phyloP scores from a whole-genome alignment of 768 basidiomycete species.

The Asterophora parasitica region DNA sequence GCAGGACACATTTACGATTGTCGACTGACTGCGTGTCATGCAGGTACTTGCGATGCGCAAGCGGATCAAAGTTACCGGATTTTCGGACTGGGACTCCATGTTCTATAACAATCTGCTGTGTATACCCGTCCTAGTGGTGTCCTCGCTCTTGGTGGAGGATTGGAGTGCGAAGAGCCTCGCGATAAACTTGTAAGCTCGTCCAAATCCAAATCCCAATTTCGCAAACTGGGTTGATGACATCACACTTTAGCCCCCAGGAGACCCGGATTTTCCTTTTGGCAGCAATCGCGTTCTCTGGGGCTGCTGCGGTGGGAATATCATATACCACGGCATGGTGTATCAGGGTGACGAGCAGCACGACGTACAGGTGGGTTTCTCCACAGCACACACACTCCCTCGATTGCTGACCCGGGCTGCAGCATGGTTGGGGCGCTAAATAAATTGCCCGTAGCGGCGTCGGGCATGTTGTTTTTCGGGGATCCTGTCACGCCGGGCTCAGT shows the following conservation, averaged over 20 bases:
- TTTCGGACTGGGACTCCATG: constrained; percentile 98
- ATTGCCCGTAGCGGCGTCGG: constrained; percentile 96
- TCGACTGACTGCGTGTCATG: constrained; percentile 8
- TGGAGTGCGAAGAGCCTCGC: constrained; percentile 78
- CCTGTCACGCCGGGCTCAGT: constrained; percentile 83
- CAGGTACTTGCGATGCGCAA: constrained; percentile 96
- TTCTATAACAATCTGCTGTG: constrained; percentile 97
- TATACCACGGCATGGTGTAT: constrained; percentile 99
- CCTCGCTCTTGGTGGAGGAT: constrained; percentile 82
- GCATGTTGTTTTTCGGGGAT: constrained; percentile 96
- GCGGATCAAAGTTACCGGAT: constrained; percentile 89
- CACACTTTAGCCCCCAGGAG: constrained; percentile 66
- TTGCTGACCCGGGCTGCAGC: constrained; percentile 33
- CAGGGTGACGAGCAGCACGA: constrained; percentile 92
- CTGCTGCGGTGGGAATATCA: constrained; percentile 94
- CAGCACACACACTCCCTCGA: not conserved
- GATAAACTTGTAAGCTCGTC: constrained; percentile 79
- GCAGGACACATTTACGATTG: not conserved
- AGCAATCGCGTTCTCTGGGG: constrained; percentile 95
- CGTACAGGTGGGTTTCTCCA: constrained; percentile 69
- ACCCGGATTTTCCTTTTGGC: constrained; percentile 74
- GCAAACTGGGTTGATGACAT: not conserved
- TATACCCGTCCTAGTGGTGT: constrained; percentile 82
- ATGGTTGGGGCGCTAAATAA: constrained; percentile 99
- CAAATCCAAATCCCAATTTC: not conserved